phyloP scores from a whole-genome alignment of 2,329 filamentous ascomycete genomes.

The Neophaeococcomyces aloes region DNA sequence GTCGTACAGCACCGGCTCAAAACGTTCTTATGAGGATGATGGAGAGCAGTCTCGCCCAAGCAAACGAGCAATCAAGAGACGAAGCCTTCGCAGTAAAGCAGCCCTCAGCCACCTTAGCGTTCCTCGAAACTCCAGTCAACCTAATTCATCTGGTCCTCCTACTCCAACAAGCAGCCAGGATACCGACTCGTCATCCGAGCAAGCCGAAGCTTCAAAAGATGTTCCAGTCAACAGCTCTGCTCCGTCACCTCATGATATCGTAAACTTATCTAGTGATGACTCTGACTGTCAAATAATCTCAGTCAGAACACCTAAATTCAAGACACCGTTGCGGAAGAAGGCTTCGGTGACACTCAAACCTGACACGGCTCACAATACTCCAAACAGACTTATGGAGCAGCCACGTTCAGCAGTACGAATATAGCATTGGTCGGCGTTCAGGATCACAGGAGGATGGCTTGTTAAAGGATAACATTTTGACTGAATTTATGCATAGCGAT shows the following conservation, averaged over 20 bases:
- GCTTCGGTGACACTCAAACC: neutral
- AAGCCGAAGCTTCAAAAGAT: neutral
- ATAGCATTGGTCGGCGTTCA: constrained; percentile 9
- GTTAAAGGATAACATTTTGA: constrained; percentile 1
- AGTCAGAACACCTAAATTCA: neutral
- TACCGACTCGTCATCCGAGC: constrained; percentile 17
- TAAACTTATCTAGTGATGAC: constrained; percentile 1
- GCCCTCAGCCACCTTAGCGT: constrained; percentile 4
- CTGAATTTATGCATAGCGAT: constrained; percentile 7
- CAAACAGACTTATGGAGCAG: constrained; percentile 12
- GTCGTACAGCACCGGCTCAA: constrained; percentile 22
- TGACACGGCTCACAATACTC: neutral
- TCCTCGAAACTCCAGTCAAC: neutral
- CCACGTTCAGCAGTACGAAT: constrained; percentile 18
- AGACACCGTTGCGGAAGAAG: neutral
- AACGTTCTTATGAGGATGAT: constrained; percentile 22
- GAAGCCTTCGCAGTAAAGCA: constrained; percentile 6
- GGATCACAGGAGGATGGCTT: constrained; percentile 1
- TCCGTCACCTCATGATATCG: constrained; percentile 3
- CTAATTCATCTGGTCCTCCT: constrained; percentile 7
- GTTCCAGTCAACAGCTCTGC: neutral
- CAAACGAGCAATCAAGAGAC: constrained; percentile 17
- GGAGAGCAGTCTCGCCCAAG: constrained; percentile 17
- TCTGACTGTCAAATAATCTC: neutral
- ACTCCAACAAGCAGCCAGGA: constrained; percentile 20